Base-by-base conservation (phyloP, 1,284 basidiomycete species). In the Xerocomus cyaneibrunnescens region DNA sequence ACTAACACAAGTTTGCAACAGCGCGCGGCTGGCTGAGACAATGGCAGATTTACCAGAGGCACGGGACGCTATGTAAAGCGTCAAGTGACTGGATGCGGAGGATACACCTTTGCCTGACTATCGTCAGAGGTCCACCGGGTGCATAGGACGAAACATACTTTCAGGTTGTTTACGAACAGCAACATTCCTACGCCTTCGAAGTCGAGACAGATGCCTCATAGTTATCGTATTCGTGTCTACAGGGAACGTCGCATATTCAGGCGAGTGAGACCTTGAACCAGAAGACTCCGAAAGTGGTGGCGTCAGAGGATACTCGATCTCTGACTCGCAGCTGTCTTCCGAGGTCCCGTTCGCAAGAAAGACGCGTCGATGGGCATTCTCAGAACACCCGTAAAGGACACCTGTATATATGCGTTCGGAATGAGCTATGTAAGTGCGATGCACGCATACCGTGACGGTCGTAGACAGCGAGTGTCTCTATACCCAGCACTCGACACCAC, bases 241-340 rank as follows among this genome's bases (percentile, higher is more conserved):
- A 28, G 62, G 58, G 22, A 55, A 57, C 10, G 60, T 17, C 19
- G 60, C 56, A 39, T 65, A 60, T 40, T 76, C 74, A 10, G 83
- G 83, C 1, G 84, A 83, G 23, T 81, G 68, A 19, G 80, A 75
- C 54, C 81, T 75, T 7, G 84, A 86, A 23, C 78, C 79, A 21
- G 84, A 80, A 58, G 78, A 76, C 60, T 88, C 86, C 8, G 87
- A 89, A 19, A 77, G 71, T 3, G 87, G 87, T 23, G 87, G 87
- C 0, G 87, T 90, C 48, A 80, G 72, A 37, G 87, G 86, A 63
- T 83, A 88, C 62, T 81, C 79, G 4, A 78, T 64, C 56, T 83
- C 83, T 14, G 76, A 77, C 43, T 76, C 77, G 41, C 74, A 75
- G 23, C 74, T 76, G 41, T 77, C 73, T 48, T 72, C 66, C 8